Evolutionary conservation across 2,329 filamentous ascomycete species (phyloP), one percentile per base, ranked within the genome.

Genomic region (Chrysoporthe puriensis): DNA sequence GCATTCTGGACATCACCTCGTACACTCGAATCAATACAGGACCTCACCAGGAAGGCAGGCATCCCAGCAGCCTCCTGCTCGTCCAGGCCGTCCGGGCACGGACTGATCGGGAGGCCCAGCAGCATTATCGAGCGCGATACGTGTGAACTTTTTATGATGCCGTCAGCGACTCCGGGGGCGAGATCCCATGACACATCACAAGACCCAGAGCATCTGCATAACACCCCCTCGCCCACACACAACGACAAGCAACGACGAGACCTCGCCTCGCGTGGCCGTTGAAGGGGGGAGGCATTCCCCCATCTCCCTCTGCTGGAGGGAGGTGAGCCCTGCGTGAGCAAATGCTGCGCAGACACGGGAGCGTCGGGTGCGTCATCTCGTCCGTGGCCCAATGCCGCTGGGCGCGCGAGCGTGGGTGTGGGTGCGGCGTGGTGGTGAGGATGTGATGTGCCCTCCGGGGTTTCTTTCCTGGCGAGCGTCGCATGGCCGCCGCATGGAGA

Each of bases 181-280:
- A 63, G 34, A 44, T 44, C 62, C 48, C 63, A 65, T 42, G 63
- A 48, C 44, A 50, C 42, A 60, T 65, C 54, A 65, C 54, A 59
- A 65, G 63, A 65, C 63, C 56, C 11, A 7, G 5, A 21, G 18
- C 63, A 52, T 36, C 63, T 65, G 63, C 63, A 52, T 13, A 34
- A 18, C 4, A 16, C 32, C 43, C 26, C 13, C 26, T 34, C 21
- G 9, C 36, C 40, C 44, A 8, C 13, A 4, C 4, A 46, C 4
- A 46, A 60, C 16, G n/a, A 18, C n/a, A 32, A 54, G 26, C 26
- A 26, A 32, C 14, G 14, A 54, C 21, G 11, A 54, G 50, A 54
- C 26, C 14, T 26, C 50, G 48, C 21, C 26, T 32, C 26, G 21
- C 32, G 48, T 52, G 48, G 48, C 26, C 26, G 21, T 52, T 21